Conservation (phyloP, 345 rosid genomes). For the Pugionium cornutum region DNA sequence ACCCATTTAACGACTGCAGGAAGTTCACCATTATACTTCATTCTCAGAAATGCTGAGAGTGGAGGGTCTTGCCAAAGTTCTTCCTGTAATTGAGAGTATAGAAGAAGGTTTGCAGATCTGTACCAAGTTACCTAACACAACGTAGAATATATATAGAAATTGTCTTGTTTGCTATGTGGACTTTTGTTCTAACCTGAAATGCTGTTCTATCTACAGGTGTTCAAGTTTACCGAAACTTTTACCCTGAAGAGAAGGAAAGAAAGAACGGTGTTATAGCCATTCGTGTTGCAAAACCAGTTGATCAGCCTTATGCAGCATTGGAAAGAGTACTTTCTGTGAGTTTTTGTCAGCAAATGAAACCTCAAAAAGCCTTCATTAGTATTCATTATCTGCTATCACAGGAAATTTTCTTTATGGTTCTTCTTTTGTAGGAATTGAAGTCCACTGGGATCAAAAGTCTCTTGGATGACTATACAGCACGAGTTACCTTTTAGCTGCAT, state of each 20-base stretch:
- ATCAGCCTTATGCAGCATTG: conserved; percentile 60
- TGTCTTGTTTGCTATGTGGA: conserved; percentile 1
- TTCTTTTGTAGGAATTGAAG: conserved; percentile 33
- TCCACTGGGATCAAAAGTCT: conserved; percentile 28
- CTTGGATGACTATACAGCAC: conserved; percentile 31
- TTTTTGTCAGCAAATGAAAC: conserved; percentile 32
- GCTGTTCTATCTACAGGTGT: conserved; percentile 46
- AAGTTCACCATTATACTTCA: conserved; percentile 51
- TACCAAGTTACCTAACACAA: conserved; percentile 1
- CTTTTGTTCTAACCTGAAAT: conserved; percentile 6
- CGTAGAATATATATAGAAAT: conserved; percentile 1
- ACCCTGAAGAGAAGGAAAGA: conserved; percentile 65
- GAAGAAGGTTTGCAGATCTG: conserved; percentile 56
- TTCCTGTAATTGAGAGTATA: conserved; percentile 62
- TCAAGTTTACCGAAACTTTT: conserved; percentile 62
- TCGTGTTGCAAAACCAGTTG: conserved; percentile 45
- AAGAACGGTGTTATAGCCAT: conserved; percentile 71
- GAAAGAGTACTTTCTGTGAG: conserved; percentile 66
- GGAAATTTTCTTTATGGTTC: not conserved
- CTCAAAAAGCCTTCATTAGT: not conserved
- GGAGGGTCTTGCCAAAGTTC: conserved; percentile 59
- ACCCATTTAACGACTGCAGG: conserved; percentile 45
- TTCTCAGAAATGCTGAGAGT: conserved; percentile 65
- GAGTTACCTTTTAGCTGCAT: conserved; percentile 18
- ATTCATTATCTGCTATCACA: not conserved